Evolutionary conservation across 1,139 yeast genomes (phyloP).

Genomic region (Fermentozyma sake): DNA sequence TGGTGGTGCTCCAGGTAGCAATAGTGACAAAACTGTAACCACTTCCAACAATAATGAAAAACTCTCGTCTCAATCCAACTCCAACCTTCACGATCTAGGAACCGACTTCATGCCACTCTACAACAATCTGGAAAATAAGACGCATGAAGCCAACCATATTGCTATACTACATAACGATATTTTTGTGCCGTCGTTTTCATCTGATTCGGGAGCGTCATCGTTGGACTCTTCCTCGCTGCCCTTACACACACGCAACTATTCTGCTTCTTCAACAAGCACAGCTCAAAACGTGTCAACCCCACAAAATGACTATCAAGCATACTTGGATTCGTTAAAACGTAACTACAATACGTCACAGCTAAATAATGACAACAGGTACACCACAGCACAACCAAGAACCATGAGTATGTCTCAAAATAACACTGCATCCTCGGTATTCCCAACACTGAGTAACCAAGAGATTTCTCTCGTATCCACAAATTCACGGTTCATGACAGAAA

Average conservation of each 20-base stretch:
- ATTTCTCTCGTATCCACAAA: no score
- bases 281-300: constrained; percentile 3
- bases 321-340: constrained; percentile 13
- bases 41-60: no score
- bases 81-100: constrained; percentile 3
- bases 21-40: no score
- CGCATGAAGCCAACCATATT: constrained; percentile 14
- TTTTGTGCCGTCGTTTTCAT: constrained; percentile 17
- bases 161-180: constrained; percentile 16
- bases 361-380: constrained; percentile 1
- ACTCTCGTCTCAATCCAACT: constrained; percentile 6
- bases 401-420: constrained; percentile 1
- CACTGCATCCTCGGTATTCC: constrained; percentile 1
- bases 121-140: constrained; percentile 2
- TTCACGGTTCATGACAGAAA: no score
- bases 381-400: background rate
- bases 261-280: constrained; percentile 2
- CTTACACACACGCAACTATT: background rate
- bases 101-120: constrained; percentile 3
- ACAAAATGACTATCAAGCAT: constrained; percentile 17
- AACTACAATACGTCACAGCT: constrained; percentile 5
- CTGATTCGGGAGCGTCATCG: constrained; percentile 8
- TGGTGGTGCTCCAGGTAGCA: no score
- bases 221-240: no score
- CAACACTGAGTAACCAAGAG: no score